Evolutionary conservation across 2,329 filamentous ascomycete species (phyloP).

Genomic region (Tolypocladium album): DNA sequence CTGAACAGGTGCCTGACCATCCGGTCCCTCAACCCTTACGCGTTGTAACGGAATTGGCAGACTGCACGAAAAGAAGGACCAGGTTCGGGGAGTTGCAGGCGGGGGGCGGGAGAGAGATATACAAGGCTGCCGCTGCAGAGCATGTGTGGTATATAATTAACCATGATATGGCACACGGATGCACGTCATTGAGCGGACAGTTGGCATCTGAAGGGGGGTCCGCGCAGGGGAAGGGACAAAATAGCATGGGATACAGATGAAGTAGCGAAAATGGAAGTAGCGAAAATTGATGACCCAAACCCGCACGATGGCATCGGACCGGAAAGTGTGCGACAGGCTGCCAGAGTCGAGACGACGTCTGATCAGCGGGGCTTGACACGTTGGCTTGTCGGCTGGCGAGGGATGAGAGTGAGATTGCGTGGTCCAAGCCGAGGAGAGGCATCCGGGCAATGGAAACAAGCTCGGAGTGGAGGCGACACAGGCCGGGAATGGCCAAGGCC

Average conservation of each 20-base stretch:
- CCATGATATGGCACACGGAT: conserved; percentile 6
- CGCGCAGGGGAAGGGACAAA: not conserved
- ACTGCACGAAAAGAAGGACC: conserved; percentile 1
- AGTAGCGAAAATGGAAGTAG: conserved; percentile 7
- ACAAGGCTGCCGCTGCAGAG: not conserved
- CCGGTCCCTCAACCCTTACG: conserved; percentile 71
- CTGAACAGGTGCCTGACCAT: conserved; percentile 64
- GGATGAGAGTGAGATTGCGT: not conserved
- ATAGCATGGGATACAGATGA: conserved; percentile 6
- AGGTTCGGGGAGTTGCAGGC: not conserved
- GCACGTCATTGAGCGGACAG: conserved; percentile 2
- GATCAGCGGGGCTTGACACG: not conserved
- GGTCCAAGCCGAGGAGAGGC: not conserved
- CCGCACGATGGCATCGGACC: not conserved
- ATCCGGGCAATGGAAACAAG: not conserved
- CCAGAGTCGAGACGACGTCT: not conserved
- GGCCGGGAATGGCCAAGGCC: not conserved
- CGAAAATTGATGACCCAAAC: conserved; percentile 4
- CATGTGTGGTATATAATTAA: conserved; percentile 9
- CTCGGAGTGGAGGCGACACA: not conserved
- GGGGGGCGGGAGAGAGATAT: not conserved
- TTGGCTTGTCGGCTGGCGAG: not conserved
- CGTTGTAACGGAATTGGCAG: conserved; percentile 31
- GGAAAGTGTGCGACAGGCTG: not conserved
- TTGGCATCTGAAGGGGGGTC: not conserved